Conservation (phyloP, 140 eudicot species). For the Cichorium intybus region DNA sequence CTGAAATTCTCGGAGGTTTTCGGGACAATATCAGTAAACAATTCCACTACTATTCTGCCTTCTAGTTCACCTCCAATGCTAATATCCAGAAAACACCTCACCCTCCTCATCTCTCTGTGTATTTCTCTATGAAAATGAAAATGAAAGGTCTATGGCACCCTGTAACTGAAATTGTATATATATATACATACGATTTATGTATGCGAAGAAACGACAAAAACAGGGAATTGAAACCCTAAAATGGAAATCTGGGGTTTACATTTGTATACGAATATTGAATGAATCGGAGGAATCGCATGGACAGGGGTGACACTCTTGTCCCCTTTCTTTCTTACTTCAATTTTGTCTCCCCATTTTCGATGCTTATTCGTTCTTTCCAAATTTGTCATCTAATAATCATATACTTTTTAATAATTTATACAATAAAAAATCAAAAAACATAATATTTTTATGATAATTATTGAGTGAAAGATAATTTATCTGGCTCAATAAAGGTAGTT, state of each 20-base stretch:
- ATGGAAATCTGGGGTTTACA: background rate
- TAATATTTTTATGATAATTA: no score
- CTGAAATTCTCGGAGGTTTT: slow-evolving; percentile 78
- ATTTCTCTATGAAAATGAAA: slow-evolving; percentile 12
- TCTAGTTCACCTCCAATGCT: slow-evolving; percentile 88
- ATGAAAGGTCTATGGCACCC: background rate
- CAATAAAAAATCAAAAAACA: no score
- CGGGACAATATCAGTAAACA: slow-evolving; percentile 77
- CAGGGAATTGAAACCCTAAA: slow-evolving; percentile 12
- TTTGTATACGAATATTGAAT: background rate
- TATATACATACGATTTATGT: background rate
- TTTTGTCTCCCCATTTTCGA: slow-evolving; percentile 28
- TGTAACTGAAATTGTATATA: background rate
- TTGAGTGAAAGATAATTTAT: no score
- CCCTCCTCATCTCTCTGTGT: slow-evolving; percentile 40
- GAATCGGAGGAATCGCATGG: slow-evolving; percentile 22
- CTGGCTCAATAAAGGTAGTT: no score
- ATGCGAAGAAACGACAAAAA: slow-evolving; percentile 1
- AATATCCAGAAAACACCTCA: slow-evolving; percentile 70
- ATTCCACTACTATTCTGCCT: slow-evolving; percentile 78
- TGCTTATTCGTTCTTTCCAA: background rate
- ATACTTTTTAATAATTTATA: background rate
- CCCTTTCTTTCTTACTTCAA: slow-evolving; percentile 14
- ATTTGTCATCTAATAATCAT: slow-evolving; percentile 1
- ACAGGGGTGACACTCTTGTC: slow-evolving; percentile 30